Base-by-base conservation (phyloP, 768 basidiomycete species). In the Suillus paluster region DNA sequence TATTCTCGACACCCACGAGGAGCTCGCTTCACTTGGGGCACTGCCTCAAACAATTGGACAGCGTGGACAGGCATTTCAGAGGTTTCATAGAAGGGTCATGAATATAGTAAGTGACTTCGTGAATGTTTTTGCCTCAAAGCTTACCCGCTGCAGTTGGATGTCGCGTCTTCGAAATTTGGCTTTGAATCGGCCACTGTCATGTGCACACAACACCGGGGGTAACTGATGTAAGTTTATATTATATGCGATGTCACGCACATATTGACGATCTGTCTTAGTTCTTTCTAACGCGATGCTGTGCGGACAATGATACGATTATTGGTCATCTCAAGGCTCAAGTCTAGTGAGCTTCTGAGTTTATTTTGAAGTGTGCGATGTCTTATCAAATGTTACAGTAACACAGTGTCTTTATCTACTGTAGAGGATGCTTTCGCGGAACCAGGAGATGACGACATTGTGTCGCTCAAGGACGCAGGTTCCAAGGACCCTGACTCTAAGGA, bases 261-360 rank as follows among this genome's bases (percentile, higher is more conserved):
- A 17, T 5, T 49, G 48, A 21, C 17, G 1, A 12, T 27, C 9
- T 42, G 41, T 19, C 19, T 1, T 27, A 64, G 63, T 64, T 64
- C 17, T 57, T 49, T 25, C 34, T 48, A 4, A 52, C 42, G 46
- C 48, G 41, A 9, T 64, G 63, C 48, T 19, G 41, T 21, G 44
- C 59, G 2, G 25, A 55, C 33, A 36, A 54, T 1, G 5, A 57
- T 27, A 36, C 38, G 0, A 61, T 64, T 5, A 41, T 64, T 7
- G 53, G 36, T 6, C 53, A 60, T 15, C 46, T 64, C 23, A 64
- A 60, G 27, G 59, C 59, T 3, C 63, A 60, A 15, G 21, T 64
- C 6, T 64, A 56, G 63, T 64, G 57, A 53, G 63, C 50, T 4
- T 41, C 5, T 19, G n/a, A n/a, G n/a, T 57, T 30, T n/a, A n/a